These are phyloP conservation scores for Bacterosira constricta DNA, from an alignment of 108 stramenopile genomes.

Conservation along the genomic window DNA sequence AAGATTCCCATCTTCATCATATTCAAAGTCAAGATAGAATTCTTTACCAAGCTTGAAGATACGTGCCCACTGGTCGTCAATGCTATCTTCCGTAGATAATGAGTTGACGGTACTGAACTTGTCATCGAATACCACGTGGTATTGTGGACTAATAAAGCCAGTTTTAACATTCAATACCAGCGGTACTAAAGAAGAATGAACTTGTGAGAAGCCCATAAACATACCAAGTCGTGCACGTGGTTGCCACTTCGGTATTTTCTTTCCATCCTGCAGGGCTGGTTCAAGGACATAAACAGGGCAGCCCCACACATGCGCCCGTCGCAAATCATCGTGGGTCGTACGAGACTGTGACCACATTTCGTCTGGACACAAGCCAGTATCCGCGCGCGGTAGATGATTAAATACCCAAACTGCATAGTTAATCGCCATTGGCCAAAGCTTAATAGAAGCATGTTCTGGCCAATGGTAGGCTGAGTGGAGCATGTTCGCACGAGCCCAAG, in stretches of 20 bases:
- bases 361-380: constrained; percentile 31
- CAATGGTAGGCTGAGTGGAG: constrained; percentile 53
- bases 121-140: constrained; percentile 61
- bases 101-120: constrained; percentile 42
- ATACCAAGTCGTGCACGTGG: constrained; percentile 38
- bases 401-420: constrained; percentile 49
- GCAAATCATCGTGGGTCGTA: neutral
- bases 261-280: constrained; percentile 39
- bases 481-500: constrained; percentile 50
- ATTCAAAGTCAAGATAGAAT: neutral
- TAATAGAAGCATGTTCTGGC: constrained; percentile 32
- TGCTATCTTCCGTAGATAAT: neutral
- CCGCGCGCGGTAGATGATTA: constrained; percentile 39
- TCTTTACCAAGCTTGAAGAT: neutral
- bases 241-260: constrained; percentile 52
- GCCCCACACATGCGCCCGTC: constrained; percentile 31
- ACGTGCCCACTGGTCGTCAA: neutral
- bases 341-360: constrained; percentile 18
- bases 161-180: constrained; percentile 48
- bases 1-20: neutral
- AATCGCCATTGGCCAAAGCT: constrained; percentile 47
- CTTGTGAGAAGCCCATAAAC: constrained; percentile 43
- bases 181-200: constrained; percentile 41
- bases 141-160: constrained; percentile 52
- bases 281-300: constrained; percentile 59